Evolutionary conservation across 1,139 yeast species (phyloP).

Genomic region (Taphrina populina): DNA sequence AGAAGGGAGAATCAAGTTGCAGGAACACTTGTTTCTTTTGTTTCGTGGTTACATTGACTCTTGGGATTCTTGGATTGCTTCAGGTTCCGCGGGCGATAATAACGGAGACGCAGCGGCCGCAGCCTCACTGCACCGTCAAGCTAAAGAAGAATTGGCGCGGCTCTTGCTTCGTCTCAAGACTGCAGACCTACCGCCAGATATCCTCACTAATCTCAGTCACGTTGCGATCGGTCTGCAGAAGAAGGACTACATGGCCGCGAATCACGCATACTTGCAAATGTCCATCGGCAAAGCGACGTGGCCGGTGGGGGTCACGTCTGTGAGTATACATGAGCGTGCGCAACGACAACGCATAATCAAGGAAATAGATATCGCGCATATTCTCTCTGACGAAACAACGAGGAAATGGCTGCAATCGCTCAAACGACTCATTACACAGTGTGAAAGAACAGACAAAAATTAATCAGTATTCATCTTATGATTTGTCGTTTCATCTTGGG

Average conservation of each 20-base stretch:
- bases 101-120: slow-evolving; percentile 37
- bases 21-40: neutral
- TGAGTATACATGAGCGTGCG: slow-evolving; percentile 76
- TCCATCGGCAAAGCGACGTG: slow-evolving; percentile 88
- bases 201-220: slow-evolving; percentile 61
- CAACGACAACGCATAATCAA: slow-evolving; percentile 52
- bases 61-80: too few species aligned
- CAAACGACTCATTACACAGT: slow-evolving; percentile 61
- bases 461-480: slow-evolving; percentile 1
- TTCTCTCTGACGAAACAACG: slow-evolving; percentile 74
- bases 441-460: slow-evolving; percentile 39
- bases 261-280: slow-evolving; percentile 68
- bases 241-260: slow-evolving; percentile 56
- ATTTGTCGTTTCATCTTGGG: slow-evolving; percentile 34
- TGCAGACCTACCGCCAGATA: slow-evolving; percentile 49
- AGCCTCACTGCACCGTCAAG: neutral
- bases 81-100: slow-evolving; percentile 50
- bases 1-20: slow-evolving; percentile 2
- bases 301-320: slow-evolving; percentile 83
- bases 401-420: slow-evolving; percentile 74
- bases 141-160: slow-evolving; percentile 54
- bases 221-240: slow-evolving; percentile 61
- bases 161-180: slow-evolving; percentile 60
- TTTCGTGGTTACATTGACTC: slow-evolving; percentile 31
- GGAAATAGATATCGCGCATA: slow-evolving; percentile 55